Conservation (phyloP, 2,329 filamentous ascomycete species). For the Dendrostoma leiphaemia region DNA sequence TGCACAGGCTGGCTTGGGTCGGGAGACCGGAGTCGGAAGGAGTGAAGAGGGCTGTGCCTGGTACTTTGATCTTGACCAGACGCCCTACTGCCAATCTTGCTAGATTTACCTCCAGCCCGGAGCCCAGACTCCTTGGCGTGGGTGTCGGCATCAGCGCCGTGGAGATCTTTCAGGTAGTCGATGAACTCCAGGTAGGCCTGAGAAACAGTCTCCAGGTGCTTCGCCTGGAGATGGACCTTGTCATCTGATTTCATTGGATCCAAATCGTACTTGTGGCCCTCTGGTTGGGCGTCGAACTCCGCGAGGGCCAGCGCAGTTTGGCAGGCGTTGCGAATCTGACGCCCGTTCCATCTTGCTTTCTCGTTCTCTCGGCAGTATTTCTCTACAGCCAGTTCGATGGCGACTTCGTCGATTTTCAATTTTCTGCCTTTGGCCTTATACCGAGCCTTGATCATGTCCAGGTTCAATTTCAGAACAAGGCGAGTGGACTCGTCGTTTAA, state of each 20-base stretch:
- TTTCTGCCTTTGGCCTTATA: background rate
- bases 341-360: conserved; percentile 11
- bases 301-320: conserved; percentile 10
- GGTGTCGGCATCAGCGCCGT: background rate
- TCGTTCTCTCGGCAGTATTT: background rate
- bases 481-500: conserved; percentile 23
- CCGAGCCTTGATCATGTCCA: conserved; percentile 21
- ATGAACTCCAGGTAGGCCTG: conserved; percentile 4
- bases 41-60: too few relatives aligned
- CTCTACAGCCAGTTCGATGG: background rate
- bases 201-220: background rate
- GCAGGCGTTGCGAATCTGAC: conserved; percentile 15
- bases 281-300: conserved; percentile 9
- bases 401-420: background rate
- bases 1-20: too few relatives aligned
- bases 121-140: conserved; percentile 1
- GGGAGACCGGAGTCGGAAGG: too few relatives aligned
- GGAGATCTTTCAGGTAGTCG: conserved; percentile 7
- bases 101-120: too few relatives aligned
- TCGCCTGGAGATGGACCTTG: background rate
- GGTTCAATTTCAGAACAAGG: conserved; percentile 28
- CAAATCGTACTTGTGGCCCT: background rate
- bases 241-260: background rate
- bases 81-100: too few relatives aligned
- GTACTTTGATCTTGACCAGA: too few relatives aligned